phyloP scores from a whole-genome alignment of 2,329 filamentous ascomycete species.

The Ophiocordyceps unilateralis region DNA sequence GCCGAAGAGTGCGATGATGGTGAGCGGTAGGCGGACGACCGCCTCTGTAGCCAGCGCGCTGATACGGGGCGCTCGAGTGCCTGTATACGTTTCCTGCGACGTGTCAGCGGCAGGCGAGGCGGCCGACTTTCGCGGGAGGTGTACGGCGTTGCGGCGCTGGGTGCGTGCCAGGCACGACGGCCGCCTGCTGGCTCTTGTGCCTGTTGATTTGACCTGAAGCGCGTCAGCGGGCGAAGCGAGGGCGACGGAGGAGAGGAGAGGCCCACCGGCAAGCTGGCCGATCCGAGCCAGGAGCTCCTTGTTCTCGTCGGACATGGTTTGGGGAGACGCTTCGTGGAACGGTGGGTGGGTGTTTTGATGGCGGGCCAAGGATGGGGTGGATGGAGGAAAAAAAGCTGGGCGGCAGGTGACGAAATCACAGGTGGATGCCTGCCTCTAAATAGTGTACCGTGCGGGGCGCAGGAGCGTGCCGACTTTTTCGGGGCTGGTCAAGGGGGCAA shows the following conservation, averaged over 20 bases:
- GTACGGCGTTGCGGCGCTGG: slow-evolving; percentile 18
- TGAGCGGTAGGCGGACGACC: slow-evolving; percentile 19
- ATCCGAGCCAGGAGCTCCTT: slow-evolving; percentile 37
- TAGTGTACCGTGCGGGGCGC: too few relatives aligned
- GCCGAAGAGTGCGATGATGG: slow-evolving; percentile 41
- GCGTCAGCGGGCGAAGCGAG: not conserved
- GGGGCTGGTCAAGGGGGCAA: too few relatives aligned
- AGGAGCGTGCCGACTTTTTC: too few relatives aligned
- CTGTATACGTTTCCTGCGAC: slow-evolving; percentile 15
- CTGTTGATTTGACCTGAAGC: slow-evolving; percentile 58
- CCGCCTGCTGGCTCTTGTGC: slow-evolving; percentile 48
- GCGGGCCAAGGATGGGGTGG: not conserved
- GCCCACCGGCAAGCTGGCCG: slow-evolving; percentile 30
- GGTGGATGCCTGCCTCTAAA: too few relatives aligned
- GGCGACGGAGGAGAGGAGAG: not conserved
- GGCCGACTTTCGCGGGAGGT: not conserved
- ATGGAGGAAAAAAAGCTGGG: not conserved
- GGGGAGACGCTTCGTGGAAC: not conserved
- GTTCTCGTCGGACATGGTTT: slow-evolving; percentile 28
- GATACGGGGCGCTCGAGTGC: slow-evolving; percentile 15
- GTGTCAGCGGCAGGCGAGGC: not conserved
- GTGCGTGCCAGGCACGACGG: slow-evolving; percentile 12
- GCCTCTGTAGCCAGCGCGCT: slow-evolving; percentile 16
- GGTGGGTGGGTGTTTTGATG: not conserved
- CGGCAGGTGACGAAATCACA: not conserved